phyloP scores from a whole-genome alignment of 1,139 yeast genomes.

The Pichia sp. region DNA sequence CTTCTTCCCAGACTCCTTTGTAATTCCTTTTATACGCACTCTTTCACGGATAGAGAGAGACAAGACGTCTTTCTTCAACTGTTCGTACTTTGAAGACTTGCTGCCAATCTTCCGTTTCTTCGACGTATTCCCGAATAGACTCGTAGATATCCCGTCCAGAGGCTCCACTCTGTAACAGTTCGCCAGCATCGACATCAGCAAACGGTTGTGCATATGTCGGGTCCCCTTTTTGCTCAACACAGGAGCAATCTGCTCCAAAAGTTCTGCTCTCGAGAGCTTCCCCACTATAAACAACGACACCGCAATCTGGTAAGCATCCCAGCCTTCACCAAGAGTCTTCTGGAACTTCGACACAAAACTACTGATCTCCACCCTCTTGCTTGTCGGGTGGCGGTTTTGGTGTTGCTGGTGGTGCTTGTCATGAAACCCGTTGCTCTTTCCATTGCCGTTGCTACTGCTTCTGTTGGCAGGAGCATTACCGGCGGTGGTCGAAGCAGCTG shows the following conservation, averaged over 20 bases:
- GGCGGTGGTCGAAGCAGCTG: not conserved
- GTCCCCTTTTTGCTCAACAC: conserved; percentile 48
- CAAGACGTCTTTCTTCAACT: conserved; percentile 80
- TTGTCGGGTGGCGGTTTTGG: not conserved
- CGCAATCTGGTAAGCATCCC: conserved; percentile 85
- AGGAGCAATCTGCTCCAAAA: conserved; percentile 52
- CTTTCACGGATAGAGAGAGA: conserved; percentile 83
- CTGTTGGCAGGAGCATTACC: not conserved
- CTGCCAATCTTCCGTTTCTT: conserved; percentile 38
- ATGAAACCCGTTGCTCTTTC: not conserved
- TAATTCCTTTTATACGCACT: conserved; percentile 75
- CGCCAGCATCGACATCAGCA: conserved; percentile 75
- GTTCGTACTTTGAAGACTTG: conserved; percentile 66
- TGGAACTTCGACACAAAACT: conserved; percentile 70
- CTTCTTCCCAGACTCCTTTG: conserved; percentile 75
- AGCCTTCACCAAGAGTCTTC: conserved; percentile 61
- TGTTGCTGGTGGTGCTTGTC: not conserved
- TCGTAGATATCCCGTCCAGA: conserved; percentile 44
- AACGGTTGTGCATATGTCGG: conserved; percentile 68
- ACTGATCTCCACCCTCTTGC: conserved; percentile 66
- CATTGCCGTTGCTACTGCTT: not conserved
- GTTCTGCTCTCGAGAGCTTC: conserved; percentile 70
- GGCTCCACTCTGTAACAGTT: conserved; percentile 72
- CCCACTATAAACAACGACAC: conserved; percentile 76
- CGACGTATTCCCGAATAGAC: conserved; percentile 45